Evolutionary conservation across 1,284 basidiomycete genomes (phyloP), one percentile per base, ranked within the genome.

Genomic region (Retiboletus fuscus): DNA sequence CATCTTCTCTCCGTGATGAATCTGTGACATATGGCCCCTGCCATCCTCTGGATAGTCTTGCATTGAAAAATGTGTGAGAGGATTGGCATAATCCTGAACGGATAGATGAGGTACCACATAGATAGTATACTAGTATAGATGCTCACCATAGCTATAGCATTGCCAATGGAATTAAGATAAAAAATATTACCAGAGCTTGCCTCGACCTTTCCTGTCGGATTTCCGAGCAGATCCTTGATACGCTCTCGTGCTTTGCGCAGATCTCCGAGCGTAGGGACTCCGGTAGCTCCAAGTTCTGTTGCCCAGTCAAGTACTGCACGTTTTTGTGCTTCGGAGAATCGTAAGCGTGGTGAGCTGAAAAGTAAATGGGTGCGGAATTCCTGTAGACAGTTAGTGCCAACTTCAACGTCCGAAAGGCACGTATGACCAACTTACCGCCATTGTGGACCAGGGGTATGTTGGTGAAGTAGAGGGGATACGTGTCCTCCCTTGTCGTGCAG

Each of bases 281-380:
- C 7, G 63, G 39, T 12, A 51, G 77, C 74, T 5, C 78, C 75
- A 16, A 83, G 67, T 26, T 74, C 75, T 24, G 72, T 77, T 15
- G 77, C 81, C 78, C 80, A 83, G 11, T 65, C 67, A 13, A 83
- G 72, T 24, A 82, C 62, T 4, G 80, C 81, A 64, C 69, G 73
- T 58, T 81, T 78, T 62, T 82, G 80, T 39, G 61, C 28, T 44
- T 76, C 66, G 10, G 77, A 82, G 57, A 82, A 82, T 16, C 62
- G 77, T 7, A 78, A 49, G 12, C 69, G 70, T 8, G 77, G 77
- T 26, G 76, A 78, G 51, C 72, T 76, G 61, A 82, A 82, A 20
- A 82, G 73, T 30, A 81, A 28, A 60, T 80, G 70, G 5, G 79
- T 80, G 12, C 76, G 51, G 74, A 78, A 77, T 67, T 67, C 68